phyloP scores from a whole-genome alignment of 495 filamentous ascomycete species.

The Terfezia claveryi region DNA sequence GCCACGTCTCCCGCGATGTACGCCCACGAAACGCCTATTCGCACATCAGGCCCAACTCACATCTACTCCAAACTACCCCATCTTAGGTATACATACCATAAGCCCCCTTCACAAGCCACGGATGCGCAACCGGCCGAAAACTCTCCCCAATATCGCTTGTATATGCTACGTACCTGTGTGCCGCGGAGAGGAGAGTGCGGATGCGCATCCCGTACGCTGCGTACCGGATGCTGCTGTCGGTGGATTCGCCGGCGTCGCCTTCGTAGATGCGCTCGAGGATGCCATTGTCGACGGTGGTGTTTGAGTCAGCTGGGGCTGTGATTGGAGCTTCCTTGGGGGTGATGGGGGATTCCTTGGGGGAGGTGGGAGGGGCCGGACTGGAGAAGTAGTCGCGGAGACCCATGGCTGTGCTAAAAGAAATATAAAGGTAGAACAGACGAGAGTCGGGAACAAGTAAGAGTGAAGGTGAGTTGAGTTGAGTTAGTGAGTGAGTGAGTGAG shows the following conservation, averaged over 20 bases:
- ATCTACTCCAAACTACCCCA: too few species aligned
- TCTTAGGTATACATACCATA: constrained; percentile 29
- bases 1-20: constrained; percentile 79
- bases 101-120: constrained; percentile 51
- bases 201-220: constrained; percentile 75
- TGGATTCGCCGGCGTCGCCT: constrained; percentile 56
- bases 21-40: constrained; percentile 49
- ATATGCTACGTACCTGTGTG: constrained; percentile 93
- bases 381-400: too few species aligned
- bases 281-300: constrained; percentile 40
- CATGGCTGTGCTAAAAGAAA: too few species aligned
- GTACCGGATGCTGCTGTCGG: constrained; percentile 67
- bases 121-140: constrained; percentile 83
- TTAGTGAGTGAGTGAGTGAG: too few species aligned
- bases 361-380: too few species aligned
- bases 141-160: constrained; percentile 94
- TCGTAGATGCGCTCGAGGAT: constrained; percentile 60
- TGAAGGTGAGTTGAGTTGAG: too few species aligned
- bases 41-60: too few species aligned
- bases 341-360: too few species aligned
- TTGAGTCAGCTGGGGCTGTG: constrained; percentile 34
- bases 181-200: constrained; percentile 70
- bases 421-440: too few species aligned
- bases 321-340: too few species aligned
- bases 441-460: too few species aligned